Base-by-base conservation (phyloP, 148 eudicot genomes). In the Polygonum aviculare region DNA sequence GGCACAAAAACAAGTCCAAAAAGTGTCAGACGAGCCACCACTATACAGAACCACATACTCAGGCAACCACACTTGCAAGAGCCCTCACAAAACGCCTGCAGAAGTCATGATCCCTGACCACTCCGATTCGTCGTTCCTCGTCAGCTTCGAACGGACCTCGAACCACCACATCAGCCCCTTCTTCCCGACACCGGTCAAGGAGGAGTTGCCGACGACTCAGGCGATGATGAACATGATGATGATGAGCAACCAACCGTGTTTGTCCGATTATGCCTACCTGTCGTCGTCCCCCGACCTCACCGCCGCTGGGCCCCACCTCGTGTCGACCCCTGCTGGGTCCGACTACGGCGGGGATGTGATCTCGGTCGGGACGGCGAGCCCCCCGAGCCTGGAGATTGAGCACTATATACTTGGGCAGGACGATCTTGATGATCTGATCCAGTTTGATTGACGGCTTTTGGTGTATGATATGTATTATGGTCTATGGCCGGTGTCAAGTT, bases 1-100 rank as follows among this genome's bases (percentile, higher is more conserved):
- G 22, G 75, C 80, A 41, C 15, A 48, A 31, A 78, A 78, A 59
- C 75, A 78, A 26, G 80, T 78, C n/a, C 76, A 78, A 36, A 54
- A 40, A 21, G 18, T 72, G 0, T 38, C 75, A 71, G 70, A 52
- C 5, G 48, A 78, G 22, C 80, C 80, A 10, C 15, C 12, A 6
- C 22, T 10, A 5, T 78, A 48, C 55, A 78, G 12, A 50, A 78
- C 75, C 38, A 59, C 40, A 5, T 78, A 78, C 69, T 12, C 1
- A 12, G 71, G 80, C 26, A 31, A 78, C 38, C 78, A 76, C 72
- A 76, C 44, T 10, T 76, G 78, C 72, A 60, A 62, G 21, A 73
- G 49, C n/a, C 75, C 31, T 12, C 39, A 26, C 38, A 48, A 73
- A 73, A 26, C 52, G 1, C 9, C 35, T 11, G 33, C 31, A 26